Conservation (phyloP, 2,329 filamentous ascomycete genomes). For the Graphilbum fragrans region DNA sequence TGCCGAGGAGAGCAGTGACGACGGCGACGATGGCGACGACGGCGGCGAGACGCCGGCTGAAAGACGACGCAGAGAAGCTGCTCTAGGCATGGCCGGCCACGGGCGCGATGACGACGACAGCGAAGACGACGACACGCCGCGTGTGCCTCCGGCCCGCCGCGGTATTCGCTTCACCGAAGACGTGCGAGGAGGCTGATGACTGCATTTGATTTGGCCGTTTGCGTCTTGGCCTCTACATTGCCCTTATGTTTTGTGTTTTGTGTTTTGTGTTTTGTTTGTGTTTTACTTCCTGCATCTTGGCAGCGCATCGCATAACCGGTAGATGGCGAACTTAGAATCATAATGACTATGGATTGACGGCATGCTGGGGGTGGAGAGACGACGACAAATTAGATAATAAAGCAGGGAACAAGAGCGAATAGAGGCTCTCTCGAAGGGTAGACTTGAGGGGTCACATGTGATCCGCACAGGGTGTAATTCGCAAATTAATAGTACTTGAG, state of each 20-base stretch:
- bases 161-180: slow-evolving; percentile 47
- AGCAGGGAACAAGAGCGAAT: too few species aligned
- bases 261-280: background rate
- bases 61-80: slow-evolving; percentile 59
- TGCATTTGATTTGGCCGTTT: background rate
- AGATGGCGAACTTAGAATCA: too few species aligned
- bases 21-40: slow-evolving; percentile 23
- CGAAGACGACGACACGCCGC: slow-evolving; percentile 44
- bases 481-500: too few species aligned
- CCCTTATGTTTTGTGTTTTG: background rate
- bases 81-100: slow-evolving; percentile 45
- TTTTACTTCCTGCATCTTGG: background rate
- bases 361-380: too few species aligned
- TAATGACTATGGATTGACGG: too few species aligned
- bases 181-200: background rate
- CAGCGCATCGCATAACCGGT: too few species aligned
- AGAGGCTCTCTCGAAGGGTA: too few species aligned
- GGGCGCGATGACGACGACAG: slow-evolving; percentile 34
- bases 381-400: too few species aligned
- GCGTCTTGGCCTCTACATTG: background rate
- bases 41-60: slow-evolving; percentile 59
- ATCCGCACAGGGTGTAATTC: too few species aligned
- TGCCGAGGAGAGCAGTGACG: slow-evolving; percentile 23
- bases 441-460: too few species aligned
- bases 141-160: slow-evolving; percentile 37